phyloP scores from a whole-genome alignment of 768 basidiomycete species.

The Mrakia gelida region DNA sequence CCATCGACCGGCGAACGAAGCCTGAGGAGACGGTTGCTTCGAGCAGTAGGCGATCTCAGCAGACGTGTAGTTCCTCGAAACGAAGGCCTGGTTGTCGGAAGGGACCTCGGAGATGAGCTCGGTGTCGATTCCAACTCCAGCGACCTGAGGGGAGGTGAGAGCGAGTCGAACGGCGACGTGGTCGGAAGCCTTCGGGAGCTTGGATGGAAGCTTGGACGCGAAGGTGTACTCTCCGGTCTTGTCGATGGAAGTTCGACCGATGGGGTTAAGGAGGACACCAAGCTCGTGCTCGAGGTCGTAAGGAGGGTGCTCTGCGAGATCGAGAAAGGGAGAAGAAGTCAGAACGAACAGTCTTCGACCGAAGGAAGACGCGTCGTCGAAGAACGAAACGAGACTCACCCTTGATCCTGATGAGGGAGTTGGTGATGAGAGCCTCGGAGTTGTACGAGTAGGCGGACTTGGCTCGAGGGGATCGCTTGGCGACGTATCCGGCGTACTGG shows the following conservation, averaged over 20 bases:
- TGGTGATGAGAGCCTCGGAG: constrained; percentile 93
- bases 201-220: constrained; percentile 58
- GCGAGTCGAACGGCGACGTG: constrained; percentile 27
- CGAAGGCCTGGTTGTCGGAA: constrained; percentile 78
- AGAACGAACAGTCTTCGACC: neutral
- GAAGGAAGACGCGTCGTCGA: neutral
- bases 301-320: constrained; percentile 63
- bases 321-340: neutral
- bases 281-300: constrained; percentile 80
- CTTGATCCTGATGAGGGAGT: constrained; percentile 90
- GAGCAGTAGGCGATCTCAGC: constrained; percentile 81
- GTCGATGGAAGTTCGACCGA: constrained; percentile 68
- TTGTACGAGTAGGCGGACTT: constrained; percentile 48
- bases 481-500: constrained; percentile 71
- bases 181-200: constrained; percentile 21
- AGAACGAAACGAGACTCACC: neutral
- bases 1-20: constrained; percentile 96
- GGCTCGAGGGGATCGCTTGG: constrained; percentile 59
- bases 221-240: constrained; percentile 83
- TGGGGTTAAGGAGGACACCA: constrained; percentile 81
- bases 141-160: constrained; percentile 41
- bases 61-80: constrained; percentile 87
- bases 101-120: constrained; percentile 92
- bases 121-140: constrained; percentile 67
- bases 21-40: constrained; percentile 73